Evolutionary conservation across 495 filamentous ascomycete genomes (phyloP), one percentile per base, ranked within the genome.

Genomic region (Neurospora tetrasperma): DNA sequence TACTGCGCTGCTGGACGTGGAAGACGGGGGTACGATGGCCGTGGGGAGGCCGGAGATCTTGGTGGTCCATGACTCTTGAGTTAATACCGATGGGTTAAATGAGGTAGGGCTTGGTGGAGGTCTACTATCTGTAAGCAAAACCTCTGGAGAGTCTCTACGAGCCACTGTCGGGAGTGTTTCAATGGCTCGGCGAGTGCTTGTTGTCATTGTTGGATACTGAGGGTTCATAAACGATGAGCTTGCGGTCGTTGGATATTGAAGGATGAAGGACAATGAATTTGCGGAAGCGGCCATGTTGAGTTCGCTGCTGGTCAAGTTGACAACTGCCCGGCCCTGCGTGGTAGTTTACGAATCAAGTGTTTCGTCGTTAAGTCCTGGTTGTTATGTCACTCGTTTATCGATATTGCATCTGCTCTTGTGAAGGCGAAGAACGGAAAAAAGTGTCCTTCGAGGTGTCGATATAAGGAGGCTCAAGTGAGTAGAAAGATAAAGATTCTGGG

Each of bases 41-140:
- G 54, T 48, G 43, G 59, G 18, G 11, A 41, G 38, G 46, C 38
- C 20, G 23, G 54, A 27, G 23, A 43, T 62, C 5, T 20, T 38
- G 38, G 14, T 42, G 1, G 14, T 74, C 14, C 18, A 23, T 38
- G 18, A 42, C 20, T 7, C n/a, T 18, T 16, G 54, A 11, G 7
- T 20, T 20, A 38, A 38, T 38, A 66, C 12, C 1, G 54, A 66
- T 35, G 54, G 54, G 14, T 66, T 38, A 27, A 66, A 66, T 0
- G 23, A 16, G 23, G 54, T 35, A 7, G 54, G 27, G 4, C 14
- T 35, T 31, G 54, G 54, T n/a, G 23, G 8, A 3, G 71, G 23
- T 9, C 9, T 74, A 20, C 46, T 73, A 39, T 74, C 73, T 8
- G 69, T 73, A 20, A 72, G 39, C 20, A 74, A 27, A n/a, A 72